Evolutionary conservation across 345 rosid species (phyloP), one percentile per base, ranked within the genome.

Genomic region (Camelina laxa): DNA sequence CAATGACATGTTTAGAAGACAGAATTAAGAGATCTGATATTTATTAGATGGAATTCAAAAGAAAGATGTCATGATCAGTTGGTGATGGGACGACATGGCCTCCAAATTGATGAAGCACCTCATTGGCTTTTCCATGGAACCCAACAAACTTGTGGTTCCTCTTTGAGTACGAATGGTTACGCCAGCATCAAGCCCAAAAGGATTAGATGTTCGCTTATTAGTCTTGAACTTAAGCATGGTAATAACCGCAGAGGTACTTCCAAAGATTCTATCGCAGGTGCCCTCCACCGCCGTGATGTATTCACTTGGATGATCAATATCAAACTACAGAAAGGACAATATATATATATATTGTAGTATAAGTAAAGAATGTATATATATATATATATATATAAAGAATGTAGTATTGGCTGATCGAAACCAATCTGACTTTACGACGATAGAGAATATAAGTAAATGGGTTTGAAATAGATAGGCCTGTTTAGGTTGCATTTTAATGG

Each of bases 111-210:
- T 73, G 69, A 63, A 73, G 59, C 2, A 24, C 4, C 1, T 63
- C 60, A 24, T 22, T 61, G 30, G 53, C 60, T 63, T 53, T 73
- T 63, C 81, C 81, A 54, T 78, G 74, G 47, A 78, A 78, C 3
- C 81, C 81, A 7, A 73, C 51, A 33, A 78, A 50, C 73, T 78
- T 72, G 56, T 53, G 42, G 14, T 60, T 72, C 36, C 41, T 60
- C 59, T 51, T 35, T 51, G 7, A 62, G 38, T 12, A 6, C 24
- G 13, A 72, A 72, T 8, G 61, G 6, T n/a, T 49, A n/a, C 16
- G 3, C 76, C 70, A 16, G 60, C 60, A 36, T 50, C 60, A 61
- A 61, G 62, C 3, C 76, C 76, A 72, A 35, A 72, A 4, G 76
- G 76, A 33, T 5, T 13, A 21, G 60, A 72, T 61, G 69, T 72